A percentile compares a stretch with the other conserved stretches of the same genome.
These are phyloP conservation scores for Cladorrhinum sp. DNA, from an alignment of 2,329 filamentous ascomycete species.

Conservation along the genomic window DNA sequence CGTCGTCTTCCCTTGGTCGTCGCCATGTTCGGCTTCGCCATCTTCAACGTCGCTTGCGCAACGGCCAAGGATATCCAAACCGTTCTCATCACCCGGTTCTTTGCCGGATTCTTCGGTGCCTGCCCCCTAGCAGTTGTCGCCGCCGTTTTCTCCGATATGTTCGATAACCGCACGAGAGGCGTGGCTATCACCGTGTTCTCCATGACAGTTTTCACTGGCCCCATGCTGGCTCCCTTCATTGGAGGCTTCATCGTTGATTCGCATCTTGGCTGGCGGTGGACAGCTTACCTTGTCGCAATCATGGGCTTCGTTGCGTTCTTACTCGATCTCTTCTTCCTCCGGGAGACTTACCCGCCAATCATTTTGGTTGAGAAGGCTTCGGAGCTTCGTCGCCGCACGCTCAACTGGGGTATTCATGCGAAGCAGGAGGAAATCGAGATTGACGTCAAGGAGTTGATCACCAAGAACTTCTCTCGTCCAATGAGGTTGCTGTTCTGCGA, in stretches of 20 bases:
- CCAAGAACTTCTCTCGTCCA: slow-evolving; percentile 66
- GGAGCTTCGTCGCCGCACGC: slow-evolving; percentile 60
- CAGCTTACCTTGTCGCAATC: slow-evolving; percentile 60
- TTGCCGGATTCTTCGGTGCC: slow-evolving; percentile 69
- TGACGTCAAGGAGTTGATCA: slow-evolving; percentile 60
- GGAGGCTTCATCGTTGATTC: slow-evolving; percentile 65
- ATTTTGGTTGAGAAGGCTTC: slow-evolving; percentile 61
- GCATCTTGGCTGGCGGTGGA: slow-evolving; percentile 70
- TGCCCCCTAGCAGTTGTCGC: slow-evolving; percentile 67
- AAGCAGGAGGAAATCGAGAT: slow-evolving; percentile 71
- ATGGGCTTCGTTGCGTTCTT: slow-evolving; percentile 61
- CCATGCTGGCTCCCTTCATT: slow-evolving; percentile 65
- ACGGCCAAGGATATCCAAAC: slow-evolving; percentile 67
- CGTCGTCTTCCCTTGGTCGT: slow-evolving; percentile 60
- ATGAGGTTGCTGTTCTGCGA: slow-evolving; percentile 64
- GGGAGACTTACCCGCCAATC: slow-evolving; percentile 68
- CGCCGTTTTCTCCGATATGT: slow-evolving; percentile 71
- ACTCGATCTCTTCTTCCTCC: slow-evolving; percentile 60
- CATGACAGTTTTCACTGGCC: slow-evolving; percentile 64
- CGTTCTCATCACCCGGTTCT: slow-evolving; percentile 69
- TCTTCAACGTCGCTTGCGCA: slow-evolving; percentile 64
- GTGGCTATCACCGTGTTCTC: slow-evolving; percentile 57
- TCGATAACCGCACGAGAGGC: slow-evolving; percentile 61
- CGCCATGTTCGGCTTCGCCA: slow-evolving; percentile 65
- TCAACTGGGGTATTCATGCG: slow-evolving; percentile 69